Base-by-base conservation (phyloP, 2,329 filamentous ascomycete species). In the Talaromyces rugulosus region DNA sequence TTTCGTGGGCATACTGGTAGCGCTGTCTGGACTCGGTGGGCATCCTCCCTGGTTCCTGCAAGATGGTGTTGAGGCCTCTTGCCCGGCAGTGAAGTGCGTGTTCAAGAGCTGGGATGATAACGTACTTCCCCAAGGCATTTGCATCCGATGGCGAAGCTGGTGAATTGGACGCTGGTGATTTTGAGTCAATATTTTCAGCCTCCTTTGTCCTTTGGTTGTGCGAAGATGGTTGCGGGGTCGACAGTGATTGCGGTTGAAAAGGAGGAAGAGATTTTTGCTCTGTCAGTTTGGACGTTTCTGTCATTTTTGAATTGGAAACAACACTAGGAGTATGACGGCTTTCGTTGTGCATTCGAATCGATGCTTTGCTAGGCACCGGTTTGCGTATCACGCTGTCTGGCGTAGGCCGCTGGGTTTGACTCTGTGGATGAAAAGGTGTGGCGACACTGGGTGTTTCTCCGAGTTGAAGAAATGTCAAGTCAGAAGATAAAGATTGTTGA, bases 31-130 rank as follows among this genome's bases (percentile, higher is more conserved):
- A 52, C 53, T 62, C 56, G 31, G n/a, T 9, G 87, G 85, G 14
- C 83, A 75, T 51, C 81, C 78, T 54, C 76, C 77, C 11, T 68
- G 68, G 16, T 82, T 67, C 62, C 67, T 55, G 65, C 16, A 73
- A 68, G 36, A 77, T 67, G 27, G 73, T 71, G 56, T 83, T 82
- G 59, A 88, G 76, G 59, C 83, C 81, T 67, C 85, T 84, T 30
- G 80, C 79, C 59, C 95, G 89, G 58, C 95, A 85, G 73, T 92
- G 91, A 23, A 98, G 85, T 7, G 95, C 92, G 67, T 95, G 90
- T 75, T 96, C 92, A 1, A 99, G 83, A 1, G 95, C 94, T 0
- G 95, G 95, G 65, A 98, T 88, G 42, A 99, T 91, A 57, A 99
- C 94, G 16, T 59, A 57, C n/a, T 58, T 44, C 2, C 61, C 59